Percentiles rank a stretch among this genome's conserved stretches.
Evolutionary conservation across 2,329 filamentous ascomycete species (phyloP).

Genomic region (Orbilia ellipsospora): DNA sequence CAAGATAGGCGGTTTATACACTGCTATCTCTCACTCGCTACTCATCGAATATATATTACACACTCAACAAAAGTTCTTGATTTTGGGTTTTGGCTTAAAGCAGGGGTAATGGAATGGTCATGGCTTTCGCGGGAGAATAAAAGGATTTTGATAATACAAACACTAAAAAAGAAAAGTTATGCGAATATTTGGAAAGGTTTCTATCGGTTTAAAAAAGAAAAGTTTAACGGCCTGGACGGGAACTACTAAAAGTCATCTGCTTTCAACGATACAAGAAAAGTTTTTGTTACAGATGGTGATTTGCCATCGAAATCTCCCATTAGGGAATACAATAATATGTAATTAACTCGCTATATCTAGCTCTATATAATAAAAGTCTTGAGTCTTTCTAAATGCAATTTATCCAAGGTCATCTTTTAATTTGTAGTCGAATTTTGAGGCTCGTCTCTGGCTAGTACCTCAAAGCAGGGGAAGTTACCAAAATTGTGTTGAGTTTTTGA

Average conservation of each 20-base stretch:
- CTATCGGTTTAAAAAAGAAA: conserved; percentile 14
- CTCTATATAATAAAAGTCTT: too few species aligned
- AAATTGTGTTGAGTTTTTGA: too few species aligned
- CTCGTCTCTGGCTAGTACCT: too few species aligned
- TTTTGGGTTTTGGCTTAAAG: conserved; percentile 8
- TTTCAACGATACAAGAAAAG: conserved; percentile 18
- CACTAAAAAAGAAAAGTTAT: conserved; percentile 16
- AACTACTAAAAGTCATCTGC: conserved; percentile 27
- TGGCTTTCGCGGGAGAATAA: conserved; percentile 13
- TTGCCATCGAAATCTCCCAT: too few species aligned
- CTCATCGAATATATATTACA: conserved; percentile 22
- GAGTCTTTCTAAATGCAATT: too few species aligned
- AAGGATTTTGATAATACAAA: conserved; percentile 6
- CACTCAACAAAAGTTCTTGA: conserved; percentile 13
- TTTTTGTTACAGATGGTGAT: not conserved
- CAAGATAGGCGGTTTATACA: not conserved
- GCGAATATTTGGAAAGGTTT: not conserved
- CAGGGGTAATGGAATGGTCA: not conserved
- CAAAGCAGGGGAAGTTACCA: too few species aligned
- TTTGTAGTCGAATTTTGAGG: too few species aligned
- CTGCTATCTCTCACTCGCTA: conserved; percentile 14
- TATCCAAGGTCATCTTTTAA: too few species aligned
- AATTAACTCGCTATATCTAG: not conserved
- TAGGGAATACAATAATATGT: not conserved
- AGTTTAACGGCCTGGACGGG: conserved; percentile 46